These are phyloP conservation scores for Tylopilus sp. DNA, from an alignment of 768 basidiomycete genomes.

Conservation along the genomic window DNA sequence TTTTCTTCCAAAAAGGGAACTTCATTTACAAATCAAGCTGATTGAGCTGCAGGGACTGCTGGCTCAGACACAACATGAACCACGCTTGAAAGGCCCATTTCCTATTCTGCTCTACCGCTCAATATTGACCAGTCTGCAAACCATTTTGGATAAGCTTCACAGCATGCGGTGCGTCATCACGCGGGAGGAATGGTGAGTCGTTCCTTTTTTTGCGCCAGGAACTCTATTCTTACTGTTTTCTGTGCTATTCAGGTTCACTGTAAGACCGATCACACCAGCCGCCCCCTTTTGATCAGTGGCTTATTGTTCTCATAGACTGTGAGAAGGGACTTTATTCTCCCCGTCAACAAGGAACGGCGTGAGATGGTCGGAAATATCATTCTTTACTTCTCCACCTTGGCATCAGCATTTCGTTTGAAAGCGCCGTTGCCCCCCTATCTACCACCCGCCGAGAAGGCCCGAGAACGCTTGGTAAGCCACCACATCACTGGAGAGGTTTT, in stretches of 20 bases:
- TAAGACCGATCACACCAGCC: slow-evolving; percentile 31
- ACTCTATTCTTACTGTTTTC: slow-evolving; percentile 7
- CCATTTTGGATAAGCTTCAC: slow-evolving; percentile 84
- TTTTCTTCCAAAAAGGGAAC: slow-evolving; percentile 59
- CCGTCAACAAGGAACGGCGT: slow-evolving; percentile 83
- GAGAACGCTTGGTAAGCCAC: slow-evolving; percentile 65
- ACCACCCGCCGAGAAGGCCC: slow-evolving; percentile 85
- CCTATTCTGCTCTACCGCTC: slow-evolving; percentile 82
- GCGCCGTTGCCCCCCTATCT: slow-evolving; percentile 95
- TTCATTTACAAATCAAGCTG: slow-evolving; percentile 89
- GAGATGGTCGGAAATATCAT: slow-evolving; percentile 97
- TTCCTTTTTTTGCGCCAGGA: background rate
- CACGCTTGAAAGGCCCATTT: slow-evolving; percentile 93
- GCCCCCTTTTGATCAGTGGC: background rate
- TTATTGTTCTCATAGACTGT: slow-evolving; percentile 52
- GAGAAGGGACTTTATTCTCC: slow-evolving; percentile 81
- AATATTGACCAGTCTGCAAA: slow-evolving; percentile 77
- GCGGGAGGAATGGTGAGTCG: slow-evolving; percentile 81
- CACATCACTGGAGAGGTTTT: background rate
- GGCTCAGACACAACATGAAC: slow-evolving; percentile 87
- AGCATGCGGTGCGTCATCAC: slow-evolving; percentile 98
- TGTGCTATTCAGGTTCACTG: slow-evolving; percentile 59
- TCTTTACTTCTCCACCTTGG: slow-evolving; percentile 78
- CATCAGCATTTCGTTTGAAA: slow-evolving; percentile 78
- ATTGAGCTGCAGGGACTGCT: slow-evolving; percentile 84